A percentile compares a stretch with the other conserved stretches of the same genome.
Evolutionary conservation across 306 rosid species (phyloP).

Genomic region (Malus sylvestris): DNA sequence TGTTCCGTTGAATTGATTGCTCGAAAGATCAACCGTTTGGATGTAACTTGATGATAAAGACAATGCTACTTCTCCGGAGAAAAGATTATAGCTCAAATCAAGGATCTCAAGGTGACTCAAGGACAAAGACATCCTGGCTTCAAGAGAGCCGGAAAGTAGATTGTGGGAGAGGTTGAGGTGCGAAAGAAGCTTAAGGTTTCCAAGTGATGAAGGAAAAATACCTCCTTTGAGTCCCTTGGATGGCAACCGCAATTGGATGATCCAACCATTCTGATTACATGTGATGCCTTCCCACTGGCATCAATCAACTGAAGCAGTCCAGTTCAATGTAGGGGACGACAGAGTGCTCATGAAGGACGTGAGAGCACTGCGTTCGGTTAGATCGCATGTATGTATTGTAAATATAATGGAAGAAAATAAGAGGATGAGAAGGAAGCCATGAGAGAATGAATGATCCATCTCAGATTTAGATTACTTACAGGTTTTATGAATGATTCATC

Average conservation of each 20-base stretch:
- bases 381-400: background rate
- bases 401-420: no score
- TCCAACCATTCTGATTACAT: background rate
- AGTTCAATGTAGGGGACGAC: background rate
- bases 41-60: no score
- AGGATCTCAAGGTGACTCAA: background rate
- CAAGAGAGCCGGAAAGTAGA: background rate
- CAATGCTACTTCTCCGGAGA: background rate
- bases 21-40: no score
- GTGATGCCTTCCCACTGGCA: constrained; percentile 1
- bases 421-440: no score
- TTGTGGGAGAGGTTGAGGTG: background rate
- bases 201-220: background rate
- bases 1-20: no score
- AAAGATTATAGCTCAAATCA: background rate
- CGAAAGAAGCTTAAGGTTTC: background rate
- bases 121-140: background rate
- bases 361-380: background rate
- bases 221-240: background rate
- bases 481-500: no score
- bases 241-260: background rate
- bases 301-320: background rate
- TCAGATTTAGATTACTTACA: no score
- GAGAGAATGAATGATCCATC: no score
- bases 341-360: background rate